These are phyloP conservation scores for Citropsis articulata DNA, from an alignment of 345 rosid species.

Conservation along the genomic window DNA sequence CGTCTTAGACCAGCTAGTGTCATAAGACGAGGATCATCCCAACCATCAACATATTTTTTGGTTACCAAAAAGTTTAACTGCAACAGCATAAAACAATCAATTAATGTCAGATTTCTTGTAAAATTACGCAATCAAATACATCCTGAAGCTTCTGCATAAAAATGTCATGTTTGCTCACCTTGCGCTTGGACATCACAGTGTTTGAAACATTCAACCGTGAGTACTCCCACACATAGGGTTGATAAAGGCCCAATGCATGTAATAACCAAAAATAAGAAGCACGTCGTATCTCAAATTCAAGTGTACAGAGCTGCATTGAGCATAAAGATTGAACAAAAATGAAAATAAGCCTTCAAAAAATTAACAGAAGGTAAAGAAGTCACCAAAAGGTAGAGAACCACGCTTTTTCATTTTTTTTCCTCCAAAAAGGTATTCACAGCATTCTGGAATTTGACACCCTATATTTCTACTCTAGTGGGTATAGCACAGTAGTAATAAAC, in stretches of 20 bases:
- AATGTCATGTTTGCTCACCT: conserved; percentile 42
- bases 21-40: conserved; percentile 99
- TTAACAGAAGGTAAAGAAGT: neutral
- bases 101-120: neutral
- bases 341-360: neutral
- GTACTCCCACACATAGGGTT: conserved; percentile 98
- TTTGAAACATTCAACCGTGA: conserved; percentile 88
- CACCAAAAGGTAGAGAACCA: neutral
- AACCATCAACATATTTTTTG: conserved; percentile 84
- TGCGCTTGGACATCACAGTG: conserved; percentile 96
- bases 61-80: conserved; percentile 87
- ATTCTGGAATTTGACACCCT: too few relatives aligned
- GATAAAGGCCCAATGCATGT: conserved; percentile 75
- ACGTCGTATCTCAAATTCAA: conserved; percentile 87
- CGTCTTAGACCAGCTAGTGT: conserved; percentile 93
- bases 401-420: too few relatives aligned
- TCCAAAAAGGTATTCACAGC: too few relatives aligned
- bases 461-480: neutral
- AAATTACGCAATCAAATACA: conserved; percentile 13
- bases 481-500: neutral
- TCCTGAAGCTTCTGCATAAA: conserved; percentile 14
- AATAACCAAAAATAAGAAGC: conserved; percentile 96
- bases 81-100: conserved; percentile 20
- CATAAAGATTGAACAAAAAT: neutral
- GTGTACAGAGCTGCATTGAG: conserved; percentile 57